phyloP scores from a whole-genome alignment of 306 rosid genomes.

The Sechiopsis laciniata region DNA sequence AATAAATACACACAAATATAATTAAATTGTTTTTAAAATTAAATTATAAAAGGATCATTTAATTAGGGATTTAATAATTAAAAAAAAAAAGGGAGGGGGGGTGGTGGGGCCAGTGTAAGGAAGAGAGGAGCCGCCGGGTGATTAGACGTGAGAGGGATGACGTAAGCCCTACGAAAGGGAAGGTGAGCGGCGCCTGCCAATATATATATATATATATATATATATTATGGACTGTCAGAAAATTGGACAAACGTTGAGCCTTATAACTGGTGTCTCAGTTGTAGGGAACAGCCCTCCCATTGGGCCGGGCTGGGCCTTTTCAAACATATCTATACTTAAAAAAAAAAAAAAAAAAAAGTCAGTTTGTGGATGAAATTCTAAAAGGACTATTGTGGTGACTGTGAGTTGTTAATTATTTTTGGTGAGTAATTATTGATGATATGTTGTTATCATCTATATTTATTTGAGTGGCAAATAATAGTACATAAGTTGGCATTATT shows the following conservation, averaged over 20 bases:
- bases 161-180: conserved; percentile 26
- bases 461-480: too few relatives aligned
- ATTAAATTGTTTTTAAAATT: not conserved
- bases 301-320: conserved; percentile 20
- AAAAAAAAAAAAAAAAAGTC: too few relatives aligned
- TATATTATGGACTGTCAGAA: conserved; percentile 10
- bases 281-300: conserved; percentile 57
- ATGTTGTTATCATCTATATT: too few relatives aligned
- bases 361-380: too few relatives aligned
- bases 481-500: too few relatives aligned
- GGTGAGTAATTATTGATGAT: too few relatives aligned
- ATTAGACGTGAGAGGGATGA: conserved; percentile 51
- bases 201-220: not conserved
- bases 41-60: not conserved
- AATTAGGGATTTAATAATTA: too few relatives aligned
- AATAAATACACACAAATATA: conserved; percentile 20
- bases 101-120: too few relatives aligned
- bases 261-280: conserved; percentile 46
- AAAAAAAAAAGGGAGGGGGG: not conserved
- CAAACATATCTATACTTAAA: not conserved
- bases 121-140: conserved; percentile 56
- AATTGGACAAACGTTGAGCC: conserved; percentile 49
- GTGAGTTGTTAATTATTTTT: too few relatives aligned
- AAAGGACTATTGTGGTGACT: too few relatives aligned
- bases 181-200: conserved; percentile 48